These are phyloP conservation scores for Tillandsia fasciculata DNA, from an alignment of 176 grass and related monocot genomes.

Conservation along the genomic window DNA sequence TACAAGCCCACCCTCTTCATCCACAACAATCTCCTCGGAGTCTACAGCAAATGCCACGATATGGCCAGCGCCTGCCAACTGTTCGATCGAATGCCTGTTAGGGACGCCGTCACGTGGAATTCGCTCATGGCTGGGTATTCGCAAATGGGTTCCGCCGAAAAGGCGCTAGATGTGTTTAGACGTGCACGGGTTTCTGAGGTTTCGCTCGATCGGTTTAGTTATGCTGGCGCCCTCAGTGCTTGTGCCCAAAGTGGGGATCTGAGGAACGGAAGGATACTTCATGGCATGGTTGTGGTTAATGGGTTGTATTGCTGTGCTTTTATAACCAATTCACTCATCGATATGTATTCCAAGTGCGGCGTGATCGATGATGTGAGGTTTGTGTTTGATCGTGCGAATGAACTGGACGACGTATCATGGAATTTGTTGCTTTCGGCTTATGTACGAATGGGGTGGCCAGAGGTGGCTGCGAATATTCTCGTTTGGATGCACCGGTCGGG, in stretches of 20 bases:
- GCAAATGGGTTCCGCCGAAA: neutral
- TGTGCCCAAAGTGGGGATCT: slow-evolving; percentile 22
- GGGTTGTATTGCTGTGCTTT: slow-evolving; percentile 34
- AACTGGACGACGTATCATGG: slow-evolving; percentile 59
- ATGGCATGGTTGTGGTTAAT: slow-evolving; percentile 45
- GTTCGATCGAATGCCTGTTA: slow-evolving; percentile 50
- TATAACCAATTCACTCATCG: slow-evolving; percentile 57
- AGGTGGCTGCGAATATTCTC: slow-evolving; percentile 57
- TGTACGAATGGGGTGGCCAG: slow-evolving; percentile 40
- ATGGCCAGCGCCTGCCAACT: slow-evolving; percentile 25
- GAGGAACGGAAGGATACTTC: slow-evolving; percentile 28
- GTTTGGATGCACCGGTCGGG: slow-evolving; percentile 75
- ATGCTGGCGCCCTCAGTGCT: slow-evolving; percentile 20
- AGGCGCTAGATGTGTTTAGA: slow-evolving; percentile 33
- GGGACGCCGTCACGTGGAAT: slow-evolving; percentile 56
- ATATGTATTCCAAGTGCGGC: slow-evolving; percentile 67
- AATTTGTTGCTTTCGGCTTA: slow-evolving; percentile 54
- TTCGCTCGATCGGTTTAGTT: slow-evolving; percentile 35
- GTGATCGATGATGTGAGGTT: slow-evolving; percentile 65
- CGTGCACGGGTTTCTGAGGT: slow-evolving; percentile 15
- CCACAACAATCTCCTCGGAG: slow-evolving; percentile 37
- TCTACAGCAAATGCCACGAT: slow-evolving; percentile 35
- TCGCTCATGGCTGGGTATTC: slow-evolving; percentile 43
- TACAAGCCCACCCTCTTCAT: slow-evolving; percentile 30
- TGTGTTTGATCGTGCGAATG: slow-evolving; percentile 62